phyloP scores from a whole-genome alignment of 345 rosid genomes.

The Citrus inodora region DNA sequence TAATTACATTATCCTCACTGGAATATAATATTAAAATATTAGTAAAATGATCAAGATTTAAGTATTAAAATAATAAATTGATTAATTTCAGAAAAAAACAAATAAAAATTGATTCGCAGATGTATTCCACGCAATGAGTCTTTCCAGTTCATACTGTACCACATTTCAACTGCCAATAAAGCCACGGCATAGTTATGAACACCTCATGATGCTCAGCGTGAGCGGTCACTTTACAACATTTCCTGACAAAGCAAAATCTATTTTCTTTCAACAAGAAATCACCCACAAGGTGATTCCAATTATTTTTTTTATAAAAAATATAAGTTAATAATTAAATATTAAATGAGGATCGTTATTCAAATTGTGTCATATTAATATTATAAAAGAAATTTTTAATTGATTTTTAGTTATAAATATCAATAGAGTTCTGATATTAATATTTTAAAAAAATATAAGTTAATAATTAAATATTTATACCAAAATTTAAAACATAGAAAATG shows the following conservation, averaged over 20 bases:
- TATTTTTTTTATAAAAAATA: no score
- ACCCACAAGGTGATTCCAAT: neutral
- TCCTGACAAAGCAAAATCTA: neutral
- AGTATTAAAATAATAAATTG: no score
- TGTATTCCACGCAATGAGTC: neutral
- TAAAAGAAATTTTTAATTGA: no score
- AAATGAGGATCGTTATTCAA: rapidly evolving
- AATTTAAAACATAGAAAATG: no score
- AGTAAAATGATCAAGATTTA: neutral
- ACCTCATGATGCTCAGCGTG: neutral
- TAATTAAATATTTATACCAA: no score
- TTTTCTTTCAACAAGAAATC: neutral
- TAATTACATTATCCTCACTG: neutral
- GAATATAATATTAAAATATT: neutral
- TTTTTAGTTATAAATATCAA: no score
- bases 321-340: no score
- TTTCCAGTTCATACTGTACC: neutral
- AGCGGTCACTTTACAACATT: neutral
- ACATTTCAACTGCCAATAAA: neutral
- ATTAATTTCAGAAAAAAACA: no score
- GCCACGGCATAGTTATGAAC: neutral
- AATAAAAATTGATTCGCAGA: neutral
- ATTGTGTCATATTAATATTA: no score
- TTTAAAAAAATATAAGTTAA: no score
- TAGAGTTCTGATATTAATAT: no score